Conservation (phyloP, 495 filamentous ascomycete species). For the Xylaria sp. region DNA sequence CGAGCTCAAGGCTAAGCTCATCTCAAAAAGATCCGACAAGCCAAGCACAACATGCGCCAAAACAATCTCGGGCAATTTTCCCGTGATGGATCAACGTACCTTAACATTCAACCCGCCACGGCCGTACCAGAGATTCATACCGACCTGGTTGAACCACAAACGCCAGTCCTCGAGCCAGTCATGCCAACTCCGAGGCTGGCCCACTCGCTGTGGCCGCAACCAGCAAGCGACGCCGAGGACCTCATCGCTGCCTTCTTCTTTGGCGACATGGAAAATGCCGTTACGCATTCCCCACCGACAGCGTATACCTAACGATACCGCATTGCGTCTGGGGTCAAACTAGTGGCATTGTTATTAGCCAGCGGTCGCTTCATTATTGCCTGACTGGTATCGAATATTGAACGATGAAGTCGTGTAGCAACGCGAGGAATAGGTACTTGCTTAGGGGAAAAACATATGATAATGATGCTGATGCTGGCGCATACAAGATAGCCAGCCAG, state of each 20-base stretch:
- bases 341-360: conserved; percentile 32
- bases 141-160: conserved; percentile 65
- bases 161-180: conserved; percentile 64
- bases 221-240: conserved; percentile 71
- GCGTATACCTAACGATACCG: conserved; percentile 66
- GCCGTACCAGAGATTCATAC: conserved; percentile 68
- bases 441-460: conserved; percentile 1
- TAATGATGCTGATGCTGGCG: background rate
- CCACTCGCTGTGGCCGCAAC: conserved; percentile 57
- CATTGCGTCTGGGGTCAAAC: conserved; percentile 65
- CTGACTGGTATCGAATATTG: background rate
- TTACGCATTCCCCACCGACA: conserved; percentile 68
- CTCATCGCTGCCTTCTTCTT: conserved; percentile 52
- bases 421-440: conserved; percentile 8
- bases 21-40: background rate
- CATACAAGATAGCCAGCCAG: background rate
- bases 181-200: conserved; percentile 58
- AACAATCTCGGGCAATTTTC: conserved; percentile 29
- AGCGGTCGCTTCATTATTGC: background rate
- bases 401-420: background rate
- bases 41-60: conserved; percentile 7
- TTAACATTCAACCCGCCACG: conserved; percentile 67
- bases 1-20: background rate
- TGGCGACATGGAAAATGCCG: conserved; percentile 69
- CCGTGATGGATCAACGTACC: conserved; percentile 35